A percentile compares a stretch with the other conserved stretches of the same genome.
Evolutionary conservation across 768 basidiomycete species (phyloP).

Genomic region (Melanogaster broomeanus): DNA sequence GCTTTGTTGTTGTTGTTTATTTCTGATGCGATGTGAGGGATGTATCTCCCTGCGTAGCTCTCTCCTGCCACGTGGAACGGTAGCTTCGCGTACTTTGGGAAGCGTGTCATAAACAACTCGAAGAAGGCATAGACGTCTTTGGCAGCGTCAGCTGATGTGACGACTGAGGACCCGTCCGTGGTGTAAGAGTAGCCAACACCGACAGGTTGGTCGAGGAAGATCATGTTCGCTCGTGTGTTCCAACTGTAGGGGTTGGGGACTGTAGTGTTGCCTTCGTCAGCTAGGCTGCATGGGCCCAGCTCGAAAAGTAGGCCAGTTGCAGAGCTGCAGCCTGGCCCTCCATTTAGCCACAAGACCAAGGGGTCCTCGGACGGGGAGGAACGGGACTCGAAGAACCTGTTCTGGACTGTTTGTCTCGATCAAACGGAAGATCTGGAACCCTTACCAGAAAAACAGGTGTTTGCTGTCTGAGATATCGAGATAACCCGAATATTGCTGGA

Average conservation of each 20-base stretch:
- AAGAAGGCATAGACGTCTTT: constrained; percentile 36
- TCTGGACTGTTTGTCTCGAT: too few species aligned
- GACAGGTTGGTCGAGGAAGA: constrained; percentile 37
- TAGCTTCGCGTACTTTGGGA: constrained; percentile 27
- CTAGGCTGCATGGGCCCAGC: too few species aligned
- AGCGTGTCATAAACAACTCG: constrained; percentile 35
- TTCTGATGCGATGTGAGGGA: constrained; percentile 46
- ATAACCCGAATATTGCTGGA: constrained; percentile 58
- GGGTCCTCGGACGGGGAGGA: too few species aligned
- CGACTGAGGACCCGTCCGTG: constrained; percentile 27
- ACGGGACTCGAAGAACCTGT: too few species aligned
- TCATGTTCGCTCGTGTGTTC: constrained; percentile 39
- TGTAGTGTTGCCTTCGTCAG: constrained; percentile 18
- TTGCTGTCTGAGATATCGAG: constrained; percentile 55
- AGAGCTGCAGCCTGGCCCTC: too few species aligned
- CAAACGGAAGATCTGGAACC: too few species aligned
- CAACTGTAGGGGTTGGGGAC: constrained; percentile 42
- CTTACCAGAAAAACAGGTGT: constrained; percentile 14
- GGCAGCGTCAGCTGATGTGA: constrained; percentile 32
- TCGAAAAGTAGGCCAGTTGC: too few species aligned
- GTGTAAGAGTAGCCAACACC: constrained; percentile 52
- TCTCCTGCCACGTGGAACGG: constrained; percentile 36
- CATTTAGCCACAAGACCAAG: too few species aligned
- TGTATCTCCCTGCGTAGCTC: constrained; percentile 42
- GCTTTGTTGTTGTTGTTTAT: constrained; percentile 46